These are phyloP conservation scores for Heimioporus sp. DNA, from an alignment of 768 basidiomycete species.

Conservation along the genomic window DNA sequence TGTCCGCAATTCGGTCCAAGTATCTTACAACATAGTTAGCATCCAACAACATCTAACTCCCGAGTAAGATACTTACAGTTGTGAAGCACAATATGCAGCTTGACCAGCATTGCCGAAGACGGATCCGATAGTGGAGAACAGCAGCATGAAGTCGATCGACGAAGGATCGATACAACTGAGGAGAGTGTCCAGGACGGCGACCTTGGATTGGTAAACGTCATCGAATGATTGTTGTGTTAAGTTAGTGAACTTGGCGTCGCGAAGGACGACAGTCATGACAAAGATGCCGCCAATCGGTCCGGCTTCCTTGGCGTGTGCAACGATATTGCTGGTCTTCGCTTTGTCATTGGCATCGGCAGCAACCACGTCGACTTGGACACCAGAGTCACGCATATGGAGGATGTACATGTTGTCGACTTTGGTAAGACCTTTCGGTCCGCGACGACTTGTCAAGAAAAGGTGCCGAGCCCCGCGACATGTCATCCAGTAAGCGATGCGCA, in stretches of 20 bases:
- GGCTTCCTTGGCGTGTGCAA: constrained; percentile 18
- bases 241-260: constrained; percentile 32
- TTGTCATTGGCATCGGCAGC: constrained; percentile 25
- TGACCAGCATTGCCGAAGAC: constrained; percentile 31
- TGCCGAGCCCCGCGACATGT: constrained; percentile 30
- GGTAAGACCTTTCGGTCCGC: constrained; percentile 15
- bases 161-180: constrained; percentile 14
- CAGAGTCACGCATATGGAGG: constrained; percentile 19
- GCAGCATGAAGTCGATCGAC: constrained; percentile 29
- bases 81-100: constrained; percentile 23
- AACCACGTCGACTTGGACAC: constrained; percentile 26
- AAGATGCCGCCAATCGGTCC: constrained; percentile 33
- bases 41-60: neutral
- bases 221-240: constrained; percentile 32
- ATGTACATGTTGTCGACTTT: constrained; percentile 29
- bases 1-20: constrained; percentile 31
- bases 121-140: constrained; percentile 35
- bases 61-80: constrained; percentile 9
- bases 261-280: constrained; percentile 35
- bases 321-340: constrained; percentile 21
- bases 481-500: constrained; percentile 34
- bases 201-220: constrained; percentile 22
- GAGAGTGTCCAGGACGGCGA: constrained; percentile 17
- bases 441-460: constrained; percentile 30
- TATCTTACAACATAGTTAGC: constrained; percentile 17